Percentiles rank a stretch among this genome's conserved stretches.
Conservation (phyloP, 768 basidiomycete species). For the Suillus subluteus region DNA sequence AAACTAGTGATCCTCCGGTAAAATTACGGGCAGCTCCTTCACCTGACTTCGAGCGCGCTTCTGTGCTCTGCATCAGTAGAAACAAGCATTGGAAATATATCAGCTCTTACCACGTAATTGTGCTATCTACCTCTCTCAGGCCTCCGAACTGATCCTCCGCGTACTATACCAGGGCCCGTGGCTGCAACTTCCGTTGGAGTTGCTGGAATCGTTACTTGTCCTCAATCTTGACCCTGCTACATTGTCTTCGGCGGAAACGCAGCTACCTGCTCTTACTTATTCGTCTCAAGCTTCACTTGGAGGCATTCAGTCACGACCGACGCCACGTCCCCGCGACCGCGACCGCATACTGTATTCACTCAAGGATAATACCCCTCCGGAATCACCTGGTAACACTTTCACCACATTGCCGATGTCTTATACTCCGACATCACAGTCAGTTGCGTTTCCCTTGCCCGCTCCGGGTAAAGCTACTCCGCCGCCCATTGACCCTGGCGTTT, state of each 20-base stretch:
- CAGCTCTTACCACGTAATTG: conserved; percentile 85
- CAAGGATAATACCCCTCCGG: conserved; percentile 48
- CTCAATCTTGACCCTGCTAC: conserved; percentile 80
- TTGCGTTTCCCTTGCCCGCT: conserved; percentile 55
- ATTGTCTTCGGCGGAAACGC: conserved; percentile 50
- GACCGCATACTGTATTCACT: conserved; percentile 51
- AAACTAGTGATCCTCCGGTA: conserved; percentile 29
- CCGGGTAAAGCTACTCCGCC: conserved; percentile 77
- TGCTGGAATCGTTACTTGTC: conserved; percentile 79
- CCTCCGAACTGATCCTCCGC: conserved; percentile 3
- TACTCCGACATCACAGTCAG: conserved; percentile 35
- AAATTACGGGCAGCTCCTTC: conserved; percentile 37
- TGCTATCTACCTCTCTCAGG: conserved; percentile 6
- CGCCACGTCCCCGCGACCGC: conserved; percentile 33
- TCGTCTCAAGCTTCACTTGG: conserved; percentile 15
- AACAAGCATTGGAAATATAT: conserved; percentile 96
- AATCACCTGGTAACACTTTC: conserved; percentile 43
- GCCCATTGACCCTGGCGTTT: conserved; percentile 88
- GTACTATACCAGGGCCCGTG: conserved; percentile 71
- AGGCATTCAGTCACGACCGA: conserved; percentile 21
- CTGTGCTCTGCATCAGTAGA: conserved; percentile 83
- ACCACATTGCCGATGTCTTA: conserved; percentile 39
- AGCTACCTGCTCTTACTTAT: conserved; percentile 34
- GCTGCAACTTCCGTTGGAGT: conserved; percentile 86
- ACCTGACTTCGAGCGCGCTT: conserved; percentile 52